phyloP scores from a whole-genome alignment of 2,329 filamentous ascomycete species.

The Aspergillus chevalieri region DNA sequence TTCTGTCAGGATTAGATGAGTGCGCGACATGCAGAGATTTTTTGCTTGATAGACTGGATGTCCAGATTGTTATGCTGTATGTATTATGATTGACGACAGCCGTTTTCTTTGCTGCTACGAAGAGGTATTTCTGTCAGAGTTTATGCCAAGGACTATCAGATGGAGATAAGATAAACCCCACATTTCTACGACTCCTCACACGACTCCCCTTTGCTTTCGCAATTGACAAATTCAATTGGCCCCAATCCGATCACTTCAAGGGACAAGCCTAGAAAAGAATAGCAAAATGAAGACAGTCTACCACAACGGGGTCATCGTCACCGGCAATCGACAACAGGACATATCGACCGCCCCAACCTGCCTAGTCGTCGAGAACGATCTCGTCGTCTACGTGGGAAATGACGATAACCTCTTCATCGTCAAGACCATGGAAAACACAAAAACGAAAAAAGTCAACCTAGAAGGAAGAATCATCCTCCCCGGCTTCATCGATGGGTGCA shows the following conservation, averaged over 20 bases:
- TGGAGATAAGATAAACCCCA: not conserved
- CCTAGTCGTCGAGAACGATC: conserved; percentile 36
- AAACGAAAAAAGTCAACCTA: conserved; percentile 25
- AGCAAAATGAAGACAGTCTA: conserved; percentile 14
- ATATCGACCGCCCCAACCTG: conserved; percentile 2
- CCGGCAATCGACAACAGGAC: not conserved
- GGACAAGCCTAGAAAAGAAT: not conserved
- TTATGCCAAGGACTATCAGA: not conserved
- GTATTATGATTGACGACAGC: not conserved
- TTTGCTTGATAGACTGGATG: not conserved
- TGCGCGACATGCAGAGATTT: not conserved
- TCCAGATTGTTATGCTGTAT: not conserved
- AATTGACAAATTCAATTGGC: not conserved
- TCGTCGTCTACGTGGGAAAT: conserved; percentile 37
- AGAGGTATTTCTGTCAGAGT: no score
- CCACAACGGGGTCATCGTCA: conserved; percentile 9
- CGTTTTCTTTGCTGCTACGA: not conserved
- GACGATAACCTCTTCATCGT: conserved; percentile 15
- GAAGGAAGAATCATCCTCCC: conserved; percentile 35
- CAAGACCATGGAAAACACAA: conserved; percentile 8
- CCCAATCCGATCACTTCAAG: not conserved
- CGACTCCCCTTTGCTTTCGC: not conserved
- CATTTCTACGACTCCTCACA: not conserved
- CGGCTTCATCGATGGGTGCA: conserved; percentile 43
- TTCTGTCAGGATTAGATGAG: not conserved